phyloP scores from a whole-genome alignment of 257 asterid genomes.

The Prunella vulgaris region DNA sequence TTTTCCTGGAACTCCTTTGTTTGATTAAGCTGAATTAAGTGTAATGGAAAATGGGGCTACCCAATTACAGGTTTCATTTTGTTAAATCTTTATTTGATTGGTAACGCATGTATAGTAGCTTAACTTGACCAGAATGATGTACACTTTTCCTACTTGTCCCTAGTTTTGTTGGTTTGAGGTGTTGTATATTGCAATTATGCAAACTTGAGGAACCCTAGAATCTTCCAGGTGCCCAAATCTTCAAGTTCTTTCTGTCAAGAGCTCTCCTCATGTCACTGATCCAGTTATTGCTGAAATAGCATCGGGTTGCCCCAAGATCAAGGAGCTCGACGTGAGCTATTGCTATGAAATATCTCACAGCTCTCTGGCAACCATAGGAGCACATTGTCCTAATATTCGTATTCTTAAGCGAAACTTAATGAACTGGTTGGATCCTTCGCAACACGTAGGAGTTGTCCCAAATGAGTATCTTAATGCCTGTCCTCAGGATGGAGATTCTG shows the following conservation, averaged over 20 bases:
- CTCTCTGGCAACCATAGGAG: conserved; percentile 54
- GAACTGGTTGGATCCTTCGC: conserved; percentile 79
- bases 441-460: conserved; percentile 53
- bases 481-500: conserved; percentile 84
- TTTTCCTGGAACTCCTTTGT: not conserved
- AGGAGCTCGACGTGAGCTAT: conserved; percentile 77
- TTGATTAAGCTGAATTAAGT: not conserved
- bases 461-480: conserved; percentile 57
- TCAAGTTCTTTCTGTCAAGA: conserved; percentile 65
- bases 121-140: not conserved
- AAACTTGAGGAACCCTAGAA: not conserved
- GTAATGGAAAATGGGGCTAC: not conserved
- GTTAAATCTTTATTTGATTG: not conserved
- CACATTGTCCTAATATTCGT: conserved; percentile 40
- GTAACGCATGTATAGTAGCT: not conserved
- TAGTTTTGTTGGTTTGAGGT: not conserved
- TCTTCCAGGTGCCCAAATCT: conserved; percentile 71
- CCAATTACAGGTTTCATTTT: not conserved
- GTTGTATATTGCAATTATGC: not conserved
- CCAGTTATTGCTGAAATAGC: conserved; percentile 50
- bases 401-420: conserved; percentile 53
- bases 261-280: conserved; percentile 68
- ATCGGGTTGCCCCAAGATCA: conserved; percentile 51
- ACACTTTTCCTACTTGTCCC: not conserved
- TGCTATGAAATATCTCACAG: conserved; percentile 74